These are phyloP conservation scores for Aspergillus latus DNA, from an alignment of 2,329 filamentous ascomycete genomes.

Conservation along the genomic window DNA sequence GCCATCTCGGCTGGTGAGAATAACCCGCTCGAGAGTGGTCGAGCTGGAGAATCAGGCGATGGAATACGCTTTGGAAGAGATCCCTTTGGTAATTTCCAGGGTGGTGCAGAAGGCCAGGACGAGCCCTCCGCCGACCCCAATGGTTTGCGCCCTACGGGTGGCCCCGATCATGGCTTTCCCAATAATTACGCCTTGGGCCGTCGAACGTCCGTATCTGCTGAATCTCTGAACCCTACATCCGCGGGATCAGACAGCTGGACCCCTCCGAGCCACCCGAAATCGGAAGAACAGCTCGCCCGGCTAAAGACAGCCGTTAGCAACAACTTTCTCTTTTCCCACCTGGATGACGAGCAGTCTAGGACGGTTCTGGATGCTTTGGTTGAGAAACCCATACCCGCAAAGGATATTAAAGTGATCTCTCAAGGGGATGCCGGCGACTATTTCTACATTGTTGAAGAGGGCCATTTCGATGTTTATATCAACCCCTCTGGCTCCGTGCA, in stretches of 20 bases:
- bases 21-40: conserved; percentile 44
- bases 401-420: conserved; percentile 85
- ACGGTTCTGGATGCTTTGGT: conserved; percentile 88
- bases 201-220: conserved; percentile 93
- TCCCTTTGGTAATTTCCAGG: conserved; percentile 32
- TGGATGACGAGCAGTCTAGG: conserved; percentile 87
- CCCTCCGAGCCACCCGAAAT: conserved; percentile 81
- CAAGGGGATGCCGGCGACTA: conserved; percentile 96
- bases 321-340: conserved; percentile 91
- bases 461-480: conserved; percentile 87
- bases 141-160: conserved; percentile 29
- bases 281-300: conserved; percentile 73
- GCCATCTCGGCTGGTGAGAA: conserved; percentile 32
- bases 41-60: conserved; percentile 23
- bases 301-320: conserved; percentile 77
- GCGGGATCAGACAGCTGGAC: conserved; percentile 86
- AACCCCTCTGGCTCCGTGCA: conserved; percentile 75
- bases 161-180: conserved; percentile 56
- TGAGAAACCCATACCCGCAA: conserved; percentile 92
- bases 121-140: conserved; percentile 24
- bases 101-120: conserved; percentile 23
- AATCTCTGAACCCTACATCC: conserved; percentile 87
- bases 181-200: conserved; percentile 91
- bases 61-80: conserved; percentile 35
- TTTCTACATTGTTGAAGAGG: conserved; percentile 95